phyloP scores from a whole-genome alignment of 2,329 filamentous ascomycete genomes.

The Pyrenophora seminiperda region DNA sequence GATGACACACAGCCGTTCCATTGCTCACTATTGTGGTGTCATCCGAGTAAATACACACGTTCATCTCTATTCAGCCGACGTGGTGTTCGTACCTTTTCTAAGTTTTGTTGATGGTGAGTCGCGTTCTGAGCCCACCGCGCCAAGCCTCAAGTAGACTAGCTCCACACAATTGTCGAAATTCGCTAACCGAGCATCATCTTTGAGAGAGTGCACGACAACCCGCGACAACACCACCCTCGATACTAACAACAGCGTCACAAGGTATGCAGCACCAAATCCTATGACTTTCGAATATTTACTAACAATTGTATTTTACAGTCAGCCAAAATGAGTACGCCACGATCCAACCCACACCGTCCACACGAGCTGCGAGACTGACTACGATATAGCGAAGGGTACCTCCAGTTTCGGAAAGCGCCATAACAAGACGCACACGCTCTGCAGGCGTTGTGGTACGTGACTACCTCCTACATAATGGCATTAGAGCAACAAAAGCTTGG shows the following conservation, averaged over 20 bases:
- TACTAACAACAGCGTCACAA: conserved; percentile 48
- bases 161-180: conserved; percentile 18
- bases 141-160: conserved; percentile 13
- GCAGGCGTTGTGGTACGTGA: conserved; percentile 94
- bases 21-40: too few relatives aligned
- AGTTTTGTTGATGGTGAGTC: background rate
- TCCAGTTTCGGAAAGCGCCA: conserved; percentile 80
- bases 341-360: conserved; percentile 30
- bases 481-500: conserved; percentile 13
- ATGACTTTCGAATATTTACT: conserved; percentile 22
- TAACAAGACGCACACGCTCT: conserved; percentile 98
- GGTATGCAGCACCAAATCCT: conserved; percentile 30
- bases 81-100: background rate
- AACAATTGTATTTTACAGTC: conserved; percentile 41
- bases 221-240: conserved; percentile 31
- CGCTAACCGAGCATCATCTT: conserved; percentile 11
- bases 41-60: too few relatives aligned
- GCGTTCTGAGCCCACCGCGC: conserved; percentile 1
- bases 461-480: conserved; percentile 15
- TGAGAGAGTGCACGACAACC: conserved; percentile 17
- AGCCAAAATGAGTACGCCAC: conserved; percentile 64
- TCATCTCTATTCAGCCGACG: too few relatives aligned
- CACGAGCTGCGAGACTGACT: conserved; percentile 52
- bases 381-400: conserved; percentile 69
- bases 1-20: too few relatives aligned